Evolutionary conservation across 305 asterid genomes (phyloP), one percentile per base, ranked within the genome.

Genomic region (Ajuga reptans): DNA sequence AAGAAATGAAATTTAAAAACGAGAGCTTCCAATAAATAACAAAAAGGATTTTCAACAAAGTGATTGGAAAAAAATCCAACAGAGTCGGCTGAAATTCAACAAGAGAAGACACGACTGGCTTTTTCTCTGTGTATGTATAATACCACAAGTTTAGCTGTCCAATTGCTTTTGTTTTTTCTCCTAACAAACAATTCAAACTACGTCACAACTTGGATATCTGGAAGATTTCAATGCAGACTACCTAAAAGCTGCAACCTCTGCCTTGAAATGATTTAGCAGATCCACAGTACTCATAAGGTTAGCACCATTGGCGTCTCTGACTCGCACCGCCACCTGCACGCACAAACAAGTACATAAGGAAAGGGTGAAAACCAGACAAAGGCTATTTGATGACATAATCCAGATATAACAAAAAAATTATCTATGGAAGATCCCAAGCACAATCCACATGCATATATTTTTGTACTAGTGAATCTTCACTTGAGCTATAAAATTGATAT

Each of bases 311-410:
- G 58, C 74, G 76, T 85, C 87, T 53, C 90, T 65, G 31, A 79
- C 82, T 33, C 87, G 78, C 71, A 85, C 84, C 37, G 83, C 80
- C 56, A 85, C 87, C 90, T 84, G 75, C 2, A 69, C 7, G 70
- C 16, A 72, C 14, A 14, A 31, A 31, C 39, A 60, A 66, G 60
- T 24, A 39, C 17, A 64, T 56, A 18, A 18, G 42, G 39, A 41
- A 64, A 11, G 7, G 27, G 34, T 8, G 50, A 15, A 41, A 17
- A 52, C 9, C 43, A 12, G 37, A 52, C 37, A 49, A 46, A 24
- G 29, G 10, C 3, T 31, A 41, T 46, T 16, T 15, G 45, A 50
- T 11, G 33, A 51, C 29, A 43, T 21, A 41, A 14, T 24, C 14
- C 18, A 8, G 0, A 16, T 15, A 4, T 9, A 49, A 16, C 5